A percentile compares a stretch with the other conserved stretches of the same genome.
Evolutionary conservation across 495 filamentous ascomycete genomes (phyloP).

Genomic region (Aspergillus egyptiacus): DNA sequence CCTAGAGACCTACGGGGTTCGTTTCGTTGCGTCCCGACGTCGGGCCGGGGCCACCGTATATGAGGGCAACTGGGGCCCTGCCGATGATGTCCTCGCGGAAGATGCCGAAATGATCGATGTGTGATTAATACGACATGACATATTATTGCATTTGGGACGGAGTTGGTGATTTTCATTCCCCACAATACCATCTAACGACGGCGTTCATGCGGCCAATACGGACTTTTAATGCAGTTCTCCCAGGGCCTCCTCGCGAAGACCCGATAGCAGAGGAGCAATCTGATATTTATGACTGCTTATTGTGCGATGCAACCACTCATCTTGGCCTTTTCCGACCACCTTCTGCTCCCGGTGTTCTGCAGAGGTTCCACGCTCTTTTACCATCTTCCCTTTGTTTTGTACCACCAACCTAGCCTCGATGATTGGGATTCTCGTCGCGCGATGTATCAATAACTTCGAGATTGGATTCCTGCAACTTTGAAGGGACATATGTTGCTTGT

Average conservation of each 20-base stretch:
- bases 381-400: slow-evolving; percentile 21
- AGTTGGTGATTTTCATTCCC: slow-evolving; percentile 30
- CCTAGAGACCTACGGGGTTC: slow-evolving; percentile 58
- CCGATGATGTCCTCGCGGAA: slow-evolving; percentile 61
- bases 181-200: slow-evolving; percentile 34
- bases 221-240: slow-evolving; percentile 17
- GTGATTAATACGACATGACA: slow-evolving; percentile 35
- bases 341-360: slow-evolving; percentile 13
- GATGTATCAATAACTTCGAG: slow-evolving; percentile 13
- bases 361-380: slow-evolving; percentile 17
- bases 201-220: slow-evolving; percentile 24
- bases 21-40: slow-evolving; percentile 69
- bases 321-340: slow-evolving; percentile 15
- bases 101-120: slow-evolving; percentile 73
- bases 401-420: slow-evolving; percentile 23
- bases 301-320: slow-evolving; percentile 1
- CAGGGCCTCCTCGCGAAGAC: background rate
- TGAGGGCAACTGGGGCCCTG: slow-evolving; percentile 93
- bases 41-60: slow-evolving; percentile 83
- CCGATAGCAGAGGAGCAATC: background rate
- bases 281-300: slow-evolving; percentile 3
- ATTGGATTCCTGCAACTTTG: slow-evolving; percentile 17
- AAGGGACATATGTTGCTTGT: slow-evolving; percentile 6
- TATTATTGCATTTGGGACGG: slow-evolving; percentile 37
- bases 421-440: slow-evolving; percentile 15